A percentile compares a stretch with the other conserved stretches of the same genome.
Evolutionary conservation across 2,329 filamentous ascomycete species (phyloP).

Genomic region (Shiraia sp.): DNA sequence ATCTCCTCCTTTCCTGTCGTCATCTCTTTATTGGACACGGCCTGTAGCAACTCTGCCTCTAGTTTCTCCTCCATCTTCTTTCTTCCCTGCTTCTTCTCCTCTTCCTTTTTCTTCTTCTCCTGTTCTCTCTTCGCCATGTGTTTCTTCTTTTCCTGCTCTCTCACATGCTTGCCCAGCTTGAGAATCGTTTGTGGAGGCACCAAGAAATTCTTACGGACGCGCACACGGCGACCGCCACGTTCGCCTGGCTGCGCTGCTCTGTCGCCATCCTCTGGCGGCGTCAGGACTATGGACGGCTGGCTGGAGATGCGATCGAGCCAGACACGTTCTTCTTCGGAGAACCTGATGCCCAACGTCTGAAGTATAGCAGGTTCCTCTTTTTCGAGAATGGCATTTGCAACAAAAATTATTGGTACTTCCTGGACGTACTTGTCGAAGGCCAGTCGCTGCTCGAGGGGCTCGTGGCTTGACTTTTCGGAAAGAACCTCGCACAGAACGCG

Average conservation of each 20-base stretch:
- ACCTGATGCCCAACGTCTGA: neutral
- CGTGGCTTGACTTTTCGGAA: no score
- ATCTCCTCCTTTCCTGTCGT: no score
- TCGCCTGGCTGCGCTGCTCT: constrained; percentile 1
- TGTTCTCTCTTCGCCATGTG: neutral
- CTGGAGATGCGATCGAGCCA: neutral
- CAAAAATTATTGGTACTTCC: no score
- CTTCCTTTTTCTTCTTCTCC: neutral
- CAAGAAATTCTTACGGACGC: neutral
- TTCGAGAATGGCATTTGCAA: no score
- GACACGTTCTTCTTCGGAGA: neutral
- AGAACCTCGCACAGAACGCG: no score
- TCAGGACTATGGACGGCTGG: neutral
- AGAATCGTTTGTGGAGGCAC: neutral
- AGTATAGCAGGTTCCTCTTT: no score
- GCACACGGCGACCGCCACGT: neutral
- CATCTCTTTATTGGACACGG: no score
- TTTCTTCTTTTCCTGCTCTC: no score
- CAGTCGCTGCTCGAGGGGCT: no score
- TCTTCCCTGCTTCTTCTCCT: neutral
- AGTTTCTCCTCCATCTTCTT: no score
- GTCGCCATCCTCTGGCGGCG: constrained; percentile 5
- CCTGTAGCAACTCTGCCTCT: no score
- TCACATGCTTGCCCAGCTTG: neutral
- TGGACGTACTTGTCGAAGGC: no score